phyloP scores from a whole-genome alignment of 331 rosid genomes.

The Quercus phellos region DNA sequence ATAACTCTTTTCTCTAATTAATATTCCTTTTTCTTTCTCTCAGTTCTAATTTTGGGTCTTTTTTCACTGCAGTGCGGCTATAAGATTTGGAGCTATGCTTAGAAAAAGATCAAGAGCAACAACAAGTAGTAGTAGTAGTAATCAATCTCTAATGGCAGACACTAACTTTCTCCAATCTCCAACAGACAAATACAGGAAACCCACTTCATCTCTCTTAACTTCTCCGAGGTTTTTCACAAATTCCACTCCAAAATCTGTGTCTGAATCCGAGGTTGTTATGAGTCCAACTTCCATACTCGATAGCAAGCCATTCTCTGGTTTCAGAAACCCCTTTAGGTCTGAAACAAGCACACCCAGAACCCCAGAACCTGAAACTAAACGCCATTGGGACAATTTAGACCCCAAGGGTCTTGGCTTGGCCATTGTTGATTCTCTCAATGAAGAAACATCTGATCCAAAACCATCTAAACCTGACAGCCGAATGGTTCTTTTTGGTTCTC shows the following conservation, averaged over 20 bases:
- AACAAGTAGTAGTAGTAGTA: constrained; percentile 19
- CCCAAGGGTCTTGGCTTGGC: constrained; percentile 73
- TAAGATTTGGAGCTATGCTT: constrained; percentile 21
- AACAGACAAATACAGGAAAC: constrained; percentile 31
- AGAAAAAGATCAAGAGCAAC: constrained; percentile 26
- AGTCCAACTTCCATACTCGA: constrained; percentile 84
- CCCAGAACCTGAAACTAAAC: constrained; percentile 37
- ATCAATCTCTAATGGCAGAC: constrained; percentile 51
- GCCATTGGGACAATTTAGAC: constrained; percentile 50
- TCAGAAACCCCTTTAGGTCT: constrained; percentile 53
- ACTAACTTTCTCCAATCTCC: constrained; percentile 38
- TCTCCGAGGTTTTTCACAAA: constrained; percentile 59
- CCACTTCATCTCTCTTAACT: constrained; percentile 43
- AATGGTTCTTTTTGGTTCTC: constrained; percentile 78
- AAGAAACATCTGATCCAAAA: constrained; percentile 31
- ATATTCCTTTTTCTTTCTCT: background rate
- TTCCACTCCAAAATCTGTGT: constrained; percentile 32
- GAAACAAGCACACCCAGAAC: constrained; percentile 45
- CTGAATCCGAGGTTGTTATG: constrained; percentile 56
- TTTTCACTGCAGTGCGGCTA: constrained; percentile 11
- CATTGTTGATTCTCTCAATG: constrained; percentile 62
- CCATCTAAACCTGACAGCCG: constrained; percentile 37
- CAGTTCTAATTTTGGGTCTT: constrained; percentile 8
- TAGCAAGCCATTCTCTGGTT: constrained; percentile 46
- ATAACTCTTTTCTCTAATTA: background rate